Evolutionary conservation across 495 filamentous ascomycete species (phyloP), one percentile per base, ranked within the genome.

Genomic region (Pyronema domesticum): DNA sequence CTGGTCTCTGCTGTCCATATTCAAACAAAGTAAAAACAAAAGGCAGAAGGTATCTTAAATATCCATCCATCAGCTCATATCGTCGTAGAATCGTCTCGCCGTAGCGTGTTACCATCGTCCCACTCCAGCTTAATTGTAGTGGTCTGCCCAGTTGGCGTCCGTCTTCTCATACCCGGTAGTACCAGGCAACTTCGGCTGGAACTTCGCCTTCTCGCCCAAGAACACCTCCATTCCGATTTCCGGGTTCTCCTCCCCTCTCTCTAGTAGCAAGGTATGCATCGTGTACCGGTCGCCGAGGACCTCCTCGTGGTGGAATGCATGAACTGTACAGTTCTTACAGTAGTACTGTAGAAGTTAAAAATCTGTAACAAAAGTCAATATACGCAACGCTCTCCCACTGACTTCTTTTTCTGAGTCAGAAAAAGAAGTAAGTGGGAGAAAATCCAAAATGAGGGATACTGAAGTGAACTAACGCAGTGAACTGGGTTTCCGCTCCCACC

Each of bases 161-260:
- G 36, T 48, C 10, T 54, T 44, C 43, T 15, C n/a, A 51, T 54
- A 61, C 6, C 39, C 39, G 3, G 10, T 30, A 53, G 48, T 61
- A 37, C 34, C 55, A 7, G 54, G 37, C 23, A 61, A 56, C 49
- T 57, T 35, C n/a, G 59, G 59, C 40, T 61, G 58, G 15, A 50
- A 61, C 40, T 43, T 37, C 44, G 53, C 56, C 17, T 46, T 49
- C 45, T 62, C 14, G 34, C 42, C 56, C 33, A 49, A 44, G 18
- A 61, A 62, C 36, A 62, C 17, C 23, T 61, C 59, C 58, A 46
- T 55, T 30, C 53, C 59, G 8, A 61, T 44, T 30, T 47, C 19
- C 0, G 50, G 50, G 1, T 30, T n/a, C 6, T 19, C 33, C 37
- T 57, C 51, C 46, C 51, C 47, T 17, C 45, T 8, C 0, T 62